These are phyloP conservation scores for Wallacemonas sp. DNA, from an alignment of 208 protist species.

Conservation along the genomic window DNA sequence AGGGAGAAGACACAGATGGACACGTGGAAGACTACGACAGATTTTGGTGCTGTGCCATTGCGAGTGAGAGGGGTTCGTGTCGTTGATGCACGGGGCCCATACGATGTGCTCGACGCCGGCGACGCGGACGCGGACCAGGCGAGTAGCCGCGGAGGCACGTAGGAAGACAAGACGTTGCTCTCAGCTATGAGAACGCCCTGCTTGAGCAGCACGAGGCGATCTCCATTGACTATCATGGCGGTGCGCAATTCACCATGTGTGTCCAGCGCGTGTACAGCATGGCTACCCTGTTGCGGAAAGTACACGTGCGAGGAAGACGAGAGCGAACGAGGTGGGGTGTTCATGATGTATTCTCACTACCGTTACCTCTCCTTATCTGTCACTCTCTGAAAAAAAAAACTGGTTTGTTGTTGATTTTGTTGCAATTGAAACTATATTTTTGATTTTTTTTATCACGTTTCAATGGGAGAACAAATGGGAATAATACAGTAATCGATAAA, in stretches of 20 bases:
- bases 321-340: background rate
- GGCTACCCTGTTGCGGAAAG: conserved; percentile 66
- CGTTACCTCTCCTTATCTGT: too few relatives aligned
- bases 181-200: conserved; percentile 45
- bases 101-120: background rate
- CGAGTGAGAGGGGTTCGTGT: background rate
- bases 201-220: conserved; percentile 60
- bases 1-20: conserved; percentile 45
- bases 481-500: too few relatives aligned
- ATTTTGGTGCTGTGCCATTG: background rate
- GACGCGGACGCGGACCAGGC: conserved; percentile 17
- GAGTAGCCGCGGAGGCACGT: conserved; percentile 1
- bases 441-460: conserved; percentile 1
- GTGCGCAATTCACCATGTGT: conserved; percentile 53
- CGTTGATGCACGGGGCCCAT: background rate
- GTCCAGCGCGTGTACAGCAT: conserved; percentile 55
- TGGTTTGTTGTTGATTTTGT: background rate
- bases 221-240: conserved; percentile 59
- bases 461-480: background rate
- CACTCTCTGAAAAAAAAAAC: too few relatives aligned
- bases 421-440: background rate
- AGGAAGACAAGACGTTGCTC: conserved; percentile 27
- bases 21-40: conserved; percentile 26
- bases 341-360: background rate
- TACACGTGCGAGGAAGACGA: conserved; percentile 30